These are phyloP conservation scores for Aaosphaeria arxii DNA, from an alignment of 2,329 filamentous ascomycete species.

Conservation along the genomic window DNA sequence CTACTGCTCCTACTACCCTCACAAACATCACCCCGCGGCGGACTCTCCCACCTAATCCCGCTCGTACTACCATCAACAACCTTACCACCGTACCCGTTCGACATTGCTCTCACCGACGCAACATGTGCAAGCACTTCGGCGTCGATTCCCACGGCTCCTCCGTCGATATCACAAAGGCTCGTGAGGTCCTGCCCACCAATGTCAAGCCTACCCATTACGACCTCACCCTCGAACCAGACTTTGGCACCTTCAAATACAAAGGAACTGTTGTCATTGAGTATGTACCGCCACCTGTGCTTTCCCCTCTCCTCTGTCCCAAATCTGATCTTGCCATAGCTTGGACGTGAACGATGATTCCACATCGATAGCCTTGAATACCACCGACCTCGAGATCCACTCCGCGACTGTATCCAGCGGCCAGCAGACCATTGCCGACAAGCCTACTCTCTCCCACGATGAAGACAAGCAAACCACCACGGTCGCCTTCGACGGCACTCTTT, in stretches of 20 bases:
- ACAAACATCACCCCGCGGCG: conserved; percentile 22
- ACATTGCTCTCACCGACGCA: conserved; percentile 72
- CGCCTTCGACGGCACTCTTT: conserved; percentile 69
- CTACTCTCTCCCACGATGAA: conserved; percentile 70
- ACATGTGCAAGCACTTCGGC: conserved; percentile 66
- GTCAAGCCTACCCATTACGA: conserved; percentile 92
- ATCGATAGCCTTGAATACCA: conserved; percentile 82
- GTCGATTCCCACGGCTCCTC: conserved; percentile 55
- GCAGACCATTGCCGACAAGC: conserved; percentile 57
- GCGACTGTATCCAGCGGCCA: conserved; percentile 66
- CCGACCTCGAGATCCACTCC: conserved; percentile 79
- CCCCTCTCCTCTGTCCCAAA: conserved; percentile 13
- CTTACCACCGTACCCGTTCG: conserved; percentile 33
- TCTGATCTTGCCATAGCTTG: conserved; percentile 47
- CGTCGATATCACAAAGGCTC: conserved; percentile 60
- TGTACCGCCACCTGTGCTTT: conserved; percentile 16
- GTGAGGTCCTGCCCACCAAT: conserved; percentile 87
- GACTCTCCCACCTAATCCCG: conserved; percentile 6
- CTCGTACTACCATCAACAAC: conserved; percentile 3
- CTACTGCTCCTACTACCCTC: conserved; percentile 9
- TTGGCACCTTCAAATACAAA: conserved; percentile 82
- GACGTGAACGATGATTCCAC: conserved; percentile 81
- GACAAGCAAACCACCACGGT: conserved; percentile 79
- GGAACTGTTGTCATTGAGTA: conserved; percentile 81
- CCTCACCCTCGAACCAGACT: conserved; percentile 85